These are phyloP conservation scores for Neopestalotiopsis sp. DNA, from an alignment of 2,329 filamentous ascomycete species.

Conservation along the genomic window DNA sequence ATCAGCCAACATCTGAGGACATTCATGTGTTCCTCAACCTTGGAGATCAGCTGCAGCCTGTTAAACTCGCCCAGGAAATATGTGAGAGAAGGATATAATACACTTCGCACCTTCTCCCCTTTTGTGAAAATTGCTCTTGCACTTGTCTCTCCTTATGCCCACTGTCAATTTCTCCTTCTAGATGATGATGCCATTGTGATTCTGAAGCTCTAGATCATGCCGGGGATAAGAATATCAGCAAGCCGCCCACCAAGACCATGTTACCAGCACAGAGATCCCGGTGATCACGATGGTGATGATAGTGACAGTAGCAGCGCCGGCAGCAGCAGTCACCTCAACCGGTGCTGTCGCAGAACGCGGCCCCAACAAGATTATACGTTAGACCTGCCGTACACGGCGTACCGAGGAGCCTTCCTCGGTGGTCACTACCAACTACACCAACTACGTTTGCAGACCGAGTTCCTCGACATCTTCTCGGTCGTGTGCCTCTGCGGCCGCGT, in stretches of 20 bases:
- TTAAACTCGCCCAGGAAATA: neutral
- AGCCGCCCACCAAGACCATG: neutral
- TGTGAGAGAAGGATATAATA: neutral
- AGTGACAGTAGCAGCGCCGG: neutral
- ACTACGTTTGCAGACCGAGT: constrained; percentile 19
- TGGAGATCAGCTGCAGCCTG: neutral
- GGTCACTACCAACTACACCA: constrained; percentile 20
- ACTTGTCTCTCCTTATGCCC: neutral
- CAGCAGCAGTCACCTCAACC: neutral
- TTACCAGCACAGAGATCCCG: neutral
- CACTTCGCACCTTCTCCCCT: neutral
- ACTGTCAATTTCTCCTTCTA: neutral
- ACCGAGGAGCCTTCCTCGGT: neutral
- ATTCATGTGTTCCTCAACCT: too few species aligned
- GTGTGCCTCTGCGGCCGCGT: constrained; percentile 13
- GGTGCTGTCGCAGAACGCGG: neutral
- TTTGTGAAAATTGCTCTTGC: neutral
- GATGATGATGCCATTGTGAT: neutral
- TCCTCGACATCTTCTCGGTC: constrained; percentile 21
- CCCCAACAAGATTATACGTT: neutral
- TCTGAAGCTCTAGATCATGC: neutral
- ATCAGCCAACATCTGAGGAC: too few species aligned
- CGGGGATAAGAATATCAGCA: neutral
- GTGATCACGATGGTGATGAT: neutral
- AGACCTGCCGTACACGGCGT: neutral